Conservation (phyloP, 192 early-diverging fungal genomes). For the Backusella parvicylindrica region DNA sequence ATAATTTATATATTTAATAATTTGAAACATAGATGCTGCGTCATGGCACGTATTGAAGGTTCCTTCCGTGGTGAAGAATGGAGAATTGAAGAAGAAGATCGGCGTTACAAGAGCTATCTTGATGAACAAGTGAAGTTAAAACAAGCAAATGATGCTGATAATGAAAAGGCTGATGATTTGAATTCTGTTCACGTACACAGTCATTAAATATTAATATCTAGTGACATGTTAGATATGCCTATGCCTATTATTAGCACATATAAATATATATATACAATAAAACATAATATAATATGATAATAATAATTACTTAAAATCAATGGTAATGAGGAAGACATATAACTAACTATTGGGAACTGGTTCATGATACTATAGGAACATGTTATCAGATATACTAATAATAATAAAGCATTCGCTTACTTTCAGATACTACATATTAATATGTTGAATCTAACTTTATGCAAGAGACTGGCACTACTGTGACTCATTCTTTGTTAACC, state of each 20-base stretch:
- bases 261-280: not conserved
- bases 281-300: not conserved
- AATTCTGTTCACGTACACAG: not conserved
- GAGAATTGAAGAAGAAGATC: constrained; percentile 19
- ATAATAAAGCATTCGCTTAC: no score
- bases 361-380: no score
- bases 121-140: not conserved
- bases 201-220: not conserved
- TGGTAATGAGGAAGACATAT: not conserved
- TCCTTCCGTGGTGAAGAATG: constrained; percentile 53
- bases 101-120: constrained; percentile 1
- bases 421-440: no score
- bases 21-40: constrained; percentile 35
- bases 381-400: no score
- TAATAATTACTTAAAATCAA: not conserved
- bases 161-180: not conserved
- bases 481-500: no score
- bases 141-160: not conserved
- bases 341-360: no score
- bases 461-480: no score
- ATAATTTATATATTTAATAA: not conserved
- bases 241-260: not conserved
- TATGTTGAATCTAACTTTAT: no score
- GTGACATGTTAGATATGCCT: not conserved
- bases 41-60: constrained; percentile 65